Evolutionary conservation across 768 basidiomycete genomes (phyloP), one percentile per base, ranked within the genome.

Genomic region (Amanita molliuscula): DNA sequence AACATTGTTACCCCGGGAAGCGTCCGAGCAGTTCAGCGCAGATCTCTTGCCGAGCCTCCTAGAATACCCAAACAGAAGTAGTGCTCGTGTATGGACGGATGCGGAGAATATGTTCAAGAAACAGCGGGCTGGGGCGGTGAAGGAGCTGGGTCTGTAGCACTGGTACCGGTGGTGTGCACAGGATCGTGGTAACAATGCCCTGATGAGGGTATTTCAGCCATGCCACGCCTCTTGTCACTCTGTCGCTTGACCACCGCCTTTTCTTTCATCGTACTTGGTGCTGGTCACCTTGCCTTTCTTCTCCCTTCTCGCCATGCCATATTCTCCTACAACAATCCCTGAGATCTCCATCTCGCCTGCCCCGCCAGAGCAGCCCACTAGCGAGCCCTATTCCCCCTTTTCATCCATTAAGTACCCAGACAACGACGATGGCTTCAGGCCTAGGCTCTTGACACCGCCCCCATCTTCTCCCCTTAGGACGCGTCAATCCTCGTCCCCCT

Each of bases 21-120:
- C 95, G 3, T 96, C 93, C 1, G 95, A 99, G 66, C 93, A 96
- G 61, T 98, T 98, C 70, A 93, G 90, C 59, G 58, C 66, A 2
- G 91, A 94, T 65, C 74, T 98, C 21, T 70, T 95, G 29, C 91
- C 93, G 6, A 87, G 90, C 5, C 66, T 98, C 54, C 64, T 93
- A 77, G 76, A 87, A 61, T 79, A 94, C 57, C 89, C 88, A 1
- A 62, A 80, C 47, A 70, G 88, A 45, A 56, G 72, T 47, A 75
- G 63, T 0, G 82, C 83, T 26, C 76, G 82, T 13, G 90, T 94
- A 2, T 97, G 95, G 95, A 74, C 72, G 4, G 84, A 93, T 47
- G 93, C 94, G 1, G 85, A 95, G 69, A 77, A 71, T 60, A 67
- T 97, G 37, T 98, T 83, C 76, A 73, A 73, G 63, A 70, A 81